Base-by-base conservation (phyloP, 1,139 yeast genomes). In the Lodderomyces theae region DNA sequence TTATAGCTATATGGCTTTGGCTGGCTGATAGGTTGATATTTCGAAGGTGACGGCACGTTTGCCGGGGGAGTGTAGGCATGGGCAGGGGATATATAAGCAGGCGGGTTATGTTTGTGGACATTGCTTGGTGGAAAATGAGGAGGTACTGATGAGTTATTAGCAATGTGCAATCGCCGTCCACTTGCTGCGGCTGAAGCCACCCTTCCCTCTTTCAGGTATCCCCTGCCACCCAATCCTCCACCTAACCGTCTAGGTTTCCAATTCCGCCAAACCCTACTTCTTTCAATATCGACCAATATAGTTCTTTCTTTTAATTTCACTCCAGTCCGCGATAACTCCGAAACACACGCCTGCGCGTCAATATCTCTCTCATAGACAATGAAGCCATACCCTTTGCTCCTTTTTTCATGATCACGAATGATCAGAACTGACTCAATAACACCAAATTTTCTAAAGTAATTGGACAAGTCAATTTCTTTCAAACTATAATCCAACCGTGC, bases 321-420 rank as follows among this genome's bases (percentile, higher is more conserved):
- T 0, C 77, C 77, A 19, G 78, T 58, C 1, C 87, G 79, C 23
- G 82, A 77, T 26, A 79, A 73, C 30, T 73, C 80, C 25, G 72
- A 66, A n/a, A 75, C 71, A 11, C 94, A 89, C 47, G 44, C 59
- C 44, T 69, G 72, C 47, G 85, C 84, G 51, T 77, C 86, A 13
- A 60, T 53, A 41, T 76, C 84, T 36, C 72, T 67, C 52, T 77
- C 82, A 60, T 78, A 90, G 4, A 84, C 83, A 2, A 90, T 68
- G 58, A 92, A 92, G 1, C 86, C 97, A 57, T 92, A 92, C 0
- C 97, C 97, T 44, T 80, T 67, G 1, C 94, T 77, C 48, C 77
- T 74, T 23, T 77, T 76, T 0, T 68, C 54, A 2, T 54, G 56
- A 52, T 85, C 85, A 48, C 87, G 64, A 1, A 89, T 86, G 2